Evolutionary conservation across 2,329 filamentous ascomycete species (phyloP), one percentile per base, ranked within the genome.

Genomic region (Monilinia vaccinii-corymbosi): DNA sequence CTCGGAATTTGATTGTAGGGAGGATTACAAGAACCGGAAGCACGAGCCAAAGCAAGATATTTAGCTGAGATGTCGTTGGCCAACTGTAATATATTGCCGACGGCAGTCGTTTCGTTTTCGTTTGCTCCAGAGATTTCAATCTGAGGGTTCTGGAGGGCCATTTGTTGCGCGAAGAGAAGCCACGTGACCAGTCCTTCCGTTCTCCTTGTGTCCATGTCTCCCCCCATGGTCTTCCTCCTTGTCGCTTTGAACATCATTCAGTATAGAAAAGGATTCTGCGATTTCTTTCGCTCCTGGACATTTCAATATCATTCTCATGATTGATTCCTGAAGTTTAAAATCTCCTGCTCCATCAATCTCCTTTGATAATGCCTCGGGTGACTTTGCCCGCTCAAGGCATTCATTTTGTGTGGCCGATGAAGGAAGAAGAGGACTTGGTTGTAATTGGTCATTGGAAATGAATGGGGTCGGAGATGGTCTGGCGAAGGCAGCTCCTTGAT

Each of bases 281-380:
- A 47, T 8, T 32, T 60, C 40, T 23, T 31, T 56, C 6, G 42
- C 57, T 16, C 57, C 57, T 32, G 49, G 16, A 21, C 48, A 55
- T 32, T 11, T 28, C 23, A 55, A 18, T 14, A 53, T 55, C 40
- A 60, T 46, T 28, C 6, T 46, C 49, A 21, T 55, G 14, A 60
- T 38, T 18, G 55, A 47, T n/a, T 23, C 38, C 6, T 38, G 28
- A 25, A 60, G 40, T 9, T 47, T 23, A 28, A 36, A 21, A 14
- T 60, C 47, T 23, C 44, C 34, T 14, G 57, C 49, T 7, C 10
- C 18, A 36, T 38, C 57, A 23, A 60, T 60, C 32, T 45, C 36
- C 31, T 21, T 32, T 9, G 38, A 36, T 14, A 60, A 25, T 31
- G 50, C 34, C 25, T 56, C 18, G 8, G 46, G 13, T 21, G 50